Evolutionary conservation across 352 stramenopile genomes (phyloP).

Genomic region (Phytophthora aleatoria): DNA sequence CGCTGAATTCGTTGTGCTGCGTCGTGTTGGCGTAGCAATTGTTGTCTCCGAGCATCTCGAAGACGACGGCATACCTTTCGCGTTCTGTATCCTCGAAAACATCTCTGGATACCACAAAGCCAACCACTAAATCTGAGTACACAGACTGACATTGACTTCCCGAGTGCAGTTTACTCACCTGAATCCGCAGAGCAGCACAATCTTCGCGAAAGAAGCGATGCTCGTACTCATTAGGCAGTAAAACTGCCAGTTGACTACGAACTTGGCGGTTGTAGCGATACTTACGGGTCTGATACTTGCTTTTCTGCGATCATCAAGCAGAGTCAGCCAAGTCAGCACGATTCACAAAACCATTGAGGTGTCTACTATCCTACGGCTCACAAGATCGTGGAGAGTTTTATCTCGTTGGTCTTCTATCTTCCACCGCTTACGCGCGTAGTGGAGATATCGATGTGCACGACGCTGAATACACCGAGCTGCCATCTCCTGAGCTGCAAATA

Average conservation of each 20-base stretch:
- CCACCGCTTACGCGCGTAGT: conserved; percentile 53
- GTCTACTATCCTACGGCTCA: conserved; percentile 19
- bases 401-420: conserved; percentile 32
- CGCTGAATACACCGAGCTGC: conserved; percentile 55
- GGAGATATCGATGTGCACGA: conserved; percentile 41
- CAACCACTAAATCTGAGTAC: background rate
- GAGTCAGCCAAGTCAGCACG: background rate
- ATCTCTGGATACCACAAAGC: conserved; percentile 31
- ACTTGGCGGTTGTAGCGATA: conserved; percentile 69
- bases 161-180: conserved; percentile 31
- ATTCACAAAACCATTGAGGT: background rate
- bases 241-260: conserved; percentile 46
- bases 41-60: conserved; percentile 24
- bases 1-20: conserved; percentile 40
- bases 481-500: conserved; percentile 68
- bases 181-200: conserved; percentile 33
- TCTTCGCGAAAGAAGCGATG: conserved; percentile 52
- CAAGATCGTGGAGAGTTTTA: conserved; percentile 49
- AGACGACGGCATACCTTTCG: conserved; percentile 29
- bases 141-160: background rate
- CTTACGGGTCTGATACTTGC: conserved; percentile 64
- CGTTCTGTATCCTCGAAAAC: conserved; percentile 49
- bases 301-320: conserved; percentile 25
- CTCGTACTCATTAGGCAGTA: conserved; percentile 55
- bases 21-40: conserved; percentile 4